Evolutionary conservation across 805 yeast species (phyloP).

Genomic region (Candida fluviatilis): DNA sequence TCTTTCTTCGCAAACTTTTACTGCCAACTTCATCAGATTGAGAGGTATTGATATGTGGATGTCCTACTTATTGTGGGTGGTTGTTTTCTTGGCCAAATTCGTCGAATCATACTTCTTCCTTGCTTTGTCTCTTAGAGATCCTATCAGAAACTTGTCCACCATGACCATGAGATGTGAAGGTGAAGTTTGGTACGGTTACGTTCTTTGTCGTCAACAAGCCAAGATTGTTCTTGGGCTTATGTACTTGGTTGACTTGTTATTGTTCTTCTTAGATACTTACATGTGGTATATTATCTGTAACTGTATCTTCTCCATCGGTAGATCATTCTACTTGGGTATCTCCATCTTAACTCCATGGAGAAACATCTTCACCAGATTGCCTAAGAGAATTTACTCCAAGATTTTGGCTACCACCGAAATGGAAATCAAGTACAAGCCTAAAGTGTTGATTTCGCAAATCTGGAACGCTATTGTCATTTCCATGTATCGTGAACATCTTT

Average conservation of each 20-base stretch:
- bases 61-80: slow-evolving; percentile 87
- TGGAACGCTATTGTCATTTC: slow-evolving; percentile 99
- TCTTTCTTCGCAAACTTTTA: slow-evolving; percentile 91
- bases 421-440: slow-evolving; percentile 98
- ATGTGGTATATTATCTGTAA: slow-evolving; percentile 97
- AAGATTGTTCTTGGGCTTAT: slow-evolving; percentile 87
- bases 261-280: slow-evolving; percentile 98
- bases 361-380: slow-evolving; percentile 94
- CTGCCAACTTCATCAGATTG: slow-evolving; percentile 83
- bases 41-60: slow-evolving; percentile 92
- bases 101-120: slow-evolving; percentile 90
- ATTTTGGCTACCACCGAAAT: slow-evolving; percentile 96
- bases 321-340: slow-evolving; percentile 98
- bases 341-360: slow-evolving; percentile 99
- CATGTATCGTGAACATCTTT: slow-evolving; percentile 98
- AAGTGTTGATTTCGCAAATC: slow-evolving; percentile 95
- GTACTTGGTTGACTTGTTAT: slow-evolving; percentile 86
- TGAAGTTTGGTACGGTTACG: slow-evolving; percentile 82
- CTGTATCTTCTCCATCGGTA: slow-evolving; percentile 93
- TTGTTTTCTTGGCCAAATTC: slow-evolving; percentile 85
- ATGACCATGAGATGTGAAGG: slow-evolving; percentile 93
- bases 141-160: slow-evolving; percentile 82
- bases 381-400: slow-evolving; percentile 98
- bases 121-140: slow-evolving; percentile 87
- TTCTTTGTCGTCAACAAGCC: slow-evolving; percentile 80